Evolutionary conservation across 495 filamentous ascomycete species (phyloP), one percentile per base, ranked within the genome.

Genomic region (Friedmanniomyces simplex): DNA sequence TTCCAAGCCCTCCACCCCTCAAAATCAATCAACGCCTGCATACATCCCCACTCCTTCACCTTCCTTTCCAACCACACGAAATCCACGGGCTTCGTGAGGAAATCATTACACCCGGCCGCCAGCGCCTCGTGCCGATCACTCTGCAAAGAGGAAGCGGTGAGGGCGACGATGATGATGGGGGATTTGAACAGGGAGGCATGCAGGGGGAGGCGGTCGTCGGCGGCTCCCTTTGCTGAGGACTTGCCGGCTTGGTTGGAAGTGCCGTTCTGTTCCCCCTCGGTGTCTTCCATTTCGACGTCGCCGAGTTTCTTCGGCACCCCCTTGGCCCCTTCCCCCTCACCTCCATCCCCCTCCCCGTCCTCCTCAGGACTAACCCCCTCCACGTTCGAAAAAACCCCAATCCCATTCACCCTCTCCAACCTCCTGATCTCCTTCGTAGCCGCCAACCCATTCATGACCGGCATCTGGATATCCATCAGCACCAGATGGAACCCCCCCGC

Each of bases 1-100:
- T 95, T 96, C 93, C 93, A 98, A 71, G 90, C 88, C 43, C 90
- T 83, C 93, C 93, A 98, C 52, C 93, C 93, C 66, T 97, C 93
- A 64, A 90, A 97, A 75, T 98, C 93, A 70, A 98, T 98, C 52
- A 98, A 75, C 20, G 94, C 94, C 76, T 97, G 93, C 86, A 98
- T 96, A 74, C 93, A 98, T 61, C 93, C 93, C 93, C 93, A 98
- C 80, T 98, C 93, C 68, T 91, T 96, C 41, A 97, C 89, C 68
- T 98, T 98, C 41, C 91, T 82, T 66, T 95, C 87, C 14, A 98
- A 79, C 93, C 93, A 98, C 57, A 94, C 90, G 66, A 96, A 97
- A 63, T 91, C 94, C 52, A 98, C 90, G 22, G 93, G 93, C 89
- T 98, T 98, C 61, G 93, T 98, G 55, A 98, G 74, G 71, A 98